These are phyloP conservation scores for Hibiscus tridactylites DNA, from an alignment of 345 rosid genomes.

Conservation along the genomic window DNA sequence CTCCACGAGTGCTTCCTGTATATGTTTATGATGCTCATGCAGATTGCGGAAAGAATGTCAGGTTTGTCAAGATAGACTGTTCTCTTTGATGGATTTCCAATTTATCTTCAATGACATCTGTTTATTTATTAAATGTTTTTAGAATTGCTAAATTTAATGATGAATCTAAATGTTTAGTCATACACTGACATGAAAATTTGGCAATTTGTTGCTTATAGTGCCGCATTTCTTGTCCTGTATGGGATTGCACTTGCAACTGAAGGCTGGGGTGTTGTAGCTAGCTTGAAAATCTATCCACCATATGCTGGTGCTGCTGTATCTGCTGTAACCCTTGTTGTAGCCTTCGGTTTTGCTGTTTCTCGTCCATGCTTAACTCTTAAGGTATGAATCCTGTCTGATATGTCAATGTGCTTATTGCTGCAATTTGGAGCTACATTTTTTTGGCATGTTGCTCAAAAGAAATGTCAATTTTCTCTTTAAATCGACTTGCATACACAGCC, in stretches of 20 bases:
- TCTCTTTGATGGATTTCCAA: constrained; percentile 1
- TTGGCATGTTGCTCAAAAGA: not conserved
- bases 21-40: constrained; percentile 99
- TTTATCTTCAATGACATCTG: constrained; percentile 6
- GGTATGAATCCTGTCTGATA: constrained; percentile 35
- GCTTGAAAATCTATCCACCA: constrained; percentile 94
- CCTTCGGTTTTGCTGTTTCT: constrained; percentile 99
- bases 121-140: constrained; percentile 10
- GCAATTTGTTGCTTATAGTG: constrained; percentile 39
- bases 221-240: constrained; percentile 90
- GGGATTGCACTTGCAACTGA: constrained; percentile 98
- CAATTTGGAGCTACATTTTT: not conserved
- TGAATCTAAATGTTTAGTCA: not conserved
- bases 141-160: not conserved
- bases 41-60: constrained; percentile 94
- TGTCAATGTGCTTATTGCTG: not conserved
- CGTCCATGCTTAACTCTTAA: constrained; percentile 96
- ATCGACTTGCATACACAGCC: not conserved
- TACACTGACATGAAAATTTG: constrained; percentile 11
- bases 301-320: constrained; percentile 99
- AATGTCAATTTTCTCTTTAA: not conserved
- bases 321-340: constrained; percentile 90
- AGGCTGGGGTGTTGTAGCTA: constrained; percentile 99
- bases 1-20: constrained; percentile 95
- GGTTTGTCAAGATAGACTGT: constrained; percentile 43